These are phyloP conservation scores for Tieghemiomyces parasiticus DNA, from an alignment of 192 early-diverging fungal genomes.

Conservation along the genomic window DNA sequence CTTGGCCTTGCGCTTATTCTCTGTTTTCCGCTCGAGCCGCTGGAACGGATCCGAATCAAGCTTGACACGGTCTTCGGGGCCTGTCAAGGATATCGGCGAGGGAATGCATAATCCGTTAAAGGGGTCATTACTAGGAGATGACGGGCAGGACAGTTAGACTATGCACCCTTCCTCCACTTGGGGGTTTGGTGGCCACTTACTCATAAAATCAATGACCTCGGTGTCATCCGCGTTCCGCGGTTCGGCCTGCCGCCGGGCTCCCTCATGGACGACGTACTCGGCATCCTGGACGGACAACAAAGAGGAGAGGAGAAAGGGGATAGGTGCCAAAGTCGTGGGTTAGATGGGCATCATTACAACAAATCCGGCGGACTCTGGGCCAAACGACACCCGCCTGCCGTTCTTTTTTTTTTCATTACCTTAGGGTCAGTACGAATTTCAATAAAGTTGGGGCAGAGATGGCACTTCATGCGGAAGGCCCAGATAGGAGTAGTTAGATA, in stretches of 20 bases:
- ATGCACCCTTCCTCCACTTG: neutral
- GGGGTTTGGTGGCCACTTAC: constrained; percentile 10
- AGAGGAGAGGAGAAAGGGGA: too few relatives aligned
- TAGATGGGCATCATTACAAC: too few relatives aligned
- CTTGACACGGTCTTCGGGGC: constrained; percentile 29
- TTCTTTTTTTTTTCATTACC: too few relatives aligned
- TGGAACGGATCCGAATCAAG: constrained; percentile 33
- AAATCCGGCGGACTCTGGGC: too few relatives aligned
- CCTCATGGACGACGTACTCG: constrained; percentile 45
- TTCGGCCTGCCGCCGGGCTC: constrained; percentile 65
- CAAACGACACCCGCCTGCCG: too few relatives aligned
- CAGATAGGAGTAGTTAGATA: constrained; percentile 78
- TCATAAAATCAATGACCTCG: constrained; percentile 47
- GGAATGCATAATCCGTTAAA: neutral
- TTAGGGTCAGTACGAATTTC: constrained; percentile 93
- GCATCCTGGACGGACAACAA: too few relatives aligned
- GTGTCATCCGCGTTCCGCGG: constrained; percentile 48
- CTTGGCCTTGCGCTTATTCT: constrained; percentile 32
- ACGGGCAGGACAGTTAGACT: neutral
- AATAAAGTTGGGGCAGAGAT: constrained; percentile 69
- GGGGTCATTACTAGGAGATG: neutral
- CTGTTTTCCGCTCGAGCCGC: constrained; percentile 39
- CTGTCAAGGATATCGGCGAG: too few relatives aligned
- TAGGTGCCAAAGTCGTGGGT: too few relatives aligned
- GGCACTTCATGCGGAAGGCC: constrained; percentile 90